These are phyloP conservation scores for Forsythia suspensa DNA, from an alignment of 257 asterid species.

Conservation along the genomic window DNA sequence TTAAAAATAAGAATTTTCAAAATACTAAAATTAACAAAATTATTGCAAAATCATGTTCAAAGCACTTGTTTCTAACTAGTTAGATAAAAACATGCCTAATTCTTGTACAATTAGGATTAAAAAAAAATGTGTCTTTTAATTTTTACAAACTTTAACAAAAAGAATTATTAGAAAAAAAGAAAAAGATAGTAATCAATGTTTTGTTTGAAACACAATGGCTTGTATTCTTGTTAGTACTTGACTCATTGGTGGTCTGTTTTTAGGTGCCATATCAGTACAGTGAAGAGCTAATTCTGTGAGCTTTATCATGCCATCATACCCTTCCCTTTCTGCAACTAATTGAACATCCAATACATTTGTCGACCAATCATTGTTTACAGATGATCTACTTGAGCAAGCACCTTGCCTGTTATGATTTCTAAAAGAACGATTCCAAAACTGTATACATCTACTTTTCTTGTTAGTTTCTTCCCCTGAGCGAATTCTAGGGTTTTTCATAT, in stretches of 20 bases:
- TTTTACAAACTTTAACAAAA: not conserved
- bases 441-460: constrained; percentile 59
- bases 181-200: not conserved
- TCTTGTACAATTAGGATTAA: not conserved
- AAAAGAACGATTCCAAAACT: constrained; percentile 65
- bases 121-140: not conserved
- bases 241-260: constrained; percentile 50
- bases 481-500: constrained; percentile 56
- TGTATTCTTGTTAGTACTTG: constrained; percentile 45
- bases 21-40: no score
- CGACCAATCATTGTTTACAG: constrained; percentile 63
- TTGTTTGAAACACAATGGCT: constrained; percentile 23
- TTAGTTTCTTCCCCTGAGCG: constrained; percentile 39
- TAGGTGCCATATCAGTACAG: constrained; percentile 52
- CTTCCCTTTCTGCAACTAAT: constrained; percentile 57
- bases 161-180: not conserved
- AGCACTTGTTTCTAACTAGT: no score
- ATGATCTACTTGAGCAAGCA: constrained; percentile 32
- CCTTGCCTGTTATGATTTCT: constrained; percentile 64
- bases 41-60: no score
- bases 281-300: constrained; percentile 63
- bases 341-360: constrained; percentile 66
- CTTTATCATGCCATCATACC: constrained; percentile 62
- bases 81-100: not conserved
- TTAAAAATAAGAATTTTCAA: no score